These are phyloP conservation scores for Didymella glomerata DNA, from an alignment of 2,329 filamentous ascomycete species.

Conservation along the genomic window DNA sequence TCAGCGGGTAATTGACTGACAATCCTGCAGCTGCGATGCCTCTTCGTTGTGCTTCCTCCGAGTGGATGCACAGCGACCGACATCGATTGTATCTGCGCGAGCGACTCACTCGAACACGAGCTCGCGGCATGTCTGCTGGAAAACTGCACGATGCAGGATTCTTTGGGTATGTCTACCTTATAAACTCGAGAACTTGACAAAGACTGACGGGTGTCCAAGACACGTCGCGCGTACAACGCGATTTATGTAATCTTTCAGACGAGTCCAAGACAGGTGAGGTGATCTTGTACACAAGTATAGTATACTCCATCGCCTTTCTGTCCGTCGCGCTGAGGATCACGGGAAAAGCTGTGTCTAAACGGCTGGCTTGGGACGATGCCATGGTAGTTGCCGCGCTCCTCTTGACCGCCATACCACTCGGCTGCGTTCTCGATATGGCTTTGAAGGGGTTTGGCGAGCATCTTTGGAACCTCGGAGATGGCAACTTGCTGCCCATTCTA, in stretches of 20 bases:
- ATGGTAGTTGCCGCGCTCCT: slow-evolving; percentile 23
- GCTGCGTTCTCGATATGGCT: slow-evolving; percentile 32
- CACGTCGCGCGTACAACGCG: slow-evolving; percentile 30
- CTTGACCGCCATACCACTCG: slow-evolving; percentile 19
- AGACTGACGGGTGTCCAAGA: slow-evolving; percentile 1
- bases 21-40: slow-evolving; percentile 16
- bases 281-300: slow-evolving; percentile 26
- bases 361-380: slow-evolving; percentile 26
- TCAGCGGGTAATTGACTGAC: not conserved
- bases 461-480: slow-evolving; percentile 34
- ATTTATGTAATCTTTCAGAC: slow-evolving; percentile 32
- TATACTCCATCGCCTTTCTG: slow-evolving; percentile 26
- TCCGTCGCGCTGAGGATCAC: slow-evolving; percentile 22
- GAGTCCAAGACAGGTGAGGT: slow-evolving; percentile 27
- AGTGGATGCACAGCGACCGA: slow-evolving; percentile 30
- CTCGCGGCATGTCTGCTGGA: slow-evolving; percentile 35
- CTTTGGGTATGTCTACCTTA: slow-evolving; percentile 16
- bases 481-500: slow-evolving; percentile 26
- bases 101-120: slow-evolving; percentile 15
- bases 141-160: slow-evolving; percentile 41
- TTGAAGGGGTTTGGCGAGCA: slow-evolving; percentile 36
- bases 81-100: slow-evolving; percentile 28
- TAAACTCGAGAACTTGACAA: not conserved
- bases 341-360: slow-evolving; percentile 25
- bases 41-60: slow-evolving; percentile 22